Conservation (phyloP, 2,329 filamentous ascomycete genomes). For the Hirsutella rhossiliensis region DNA sequence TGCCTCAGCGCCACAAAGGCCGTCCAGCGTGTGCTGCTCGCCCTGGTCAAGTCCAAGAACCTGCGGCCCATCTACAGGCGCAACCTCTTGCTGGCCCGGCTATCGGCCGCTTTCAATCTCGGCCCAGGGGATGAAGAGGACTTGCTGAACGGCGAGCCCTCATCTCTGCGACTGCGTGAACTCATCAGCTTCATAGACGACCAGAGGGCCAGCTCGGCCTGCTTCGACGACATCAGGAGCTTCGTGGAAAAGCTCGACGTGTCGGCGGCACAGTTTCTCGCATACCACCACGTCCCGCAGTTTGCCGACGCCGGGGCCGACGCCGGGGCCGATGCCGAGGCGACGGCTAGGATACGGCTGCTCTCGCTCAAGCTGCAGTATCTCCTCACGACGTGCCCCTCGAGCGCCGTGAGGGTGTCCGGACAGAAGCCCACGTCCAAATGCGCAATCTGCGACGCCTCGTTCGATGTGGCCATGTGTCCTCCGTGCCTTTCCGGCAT, state of each 20-base stretch:
- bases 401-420: constrained; percentile 10
- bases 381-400: constrained; percentile 26
- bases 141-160: constrained; percentile 11
- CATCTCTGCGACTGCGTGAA: constrained; percentile 19
- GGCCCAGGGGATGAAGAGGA: constrained; percentile 16
- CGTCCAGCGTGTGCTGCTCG: constrained; percentile 18
- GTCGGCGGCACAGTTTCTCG: constrained; percentile 26
- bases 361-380: constrained; percentile 32
- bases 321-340: constrained; percentile 11
- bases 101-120: constrained; percentile 24
- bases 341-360: constrained; percentile 15
- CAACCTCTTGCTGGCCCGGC: constrained; percentile 25
- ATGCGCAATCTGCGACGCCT: constrained; percentile 12
- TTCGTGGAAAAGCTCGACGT: constrained; percentile 30
- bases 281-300: constrained; percentile 21
- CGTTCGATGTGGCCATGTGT: constrained; percentile 9
- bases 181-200: constrained; percentile 23
- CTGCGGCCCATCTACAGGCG: constrained; percentile 26
- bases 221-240: constrained; percentile 34
- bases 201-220: constrained; percentile 23
- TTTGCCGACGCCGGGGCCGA: constrained; percentile 17
- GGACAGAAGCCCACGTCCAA: constrained; percentile 8
- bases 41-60: constrained; percentile 14
- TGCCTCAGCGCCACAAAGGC: constrained; percentile 11
- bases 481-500: constrained; percentile 12